These are phyloP conservation scores for Apiospora phragmitis DNA, from an alignment of 2,329 filamentous ascomycete species.

Conservation along the genomic window DNA sequence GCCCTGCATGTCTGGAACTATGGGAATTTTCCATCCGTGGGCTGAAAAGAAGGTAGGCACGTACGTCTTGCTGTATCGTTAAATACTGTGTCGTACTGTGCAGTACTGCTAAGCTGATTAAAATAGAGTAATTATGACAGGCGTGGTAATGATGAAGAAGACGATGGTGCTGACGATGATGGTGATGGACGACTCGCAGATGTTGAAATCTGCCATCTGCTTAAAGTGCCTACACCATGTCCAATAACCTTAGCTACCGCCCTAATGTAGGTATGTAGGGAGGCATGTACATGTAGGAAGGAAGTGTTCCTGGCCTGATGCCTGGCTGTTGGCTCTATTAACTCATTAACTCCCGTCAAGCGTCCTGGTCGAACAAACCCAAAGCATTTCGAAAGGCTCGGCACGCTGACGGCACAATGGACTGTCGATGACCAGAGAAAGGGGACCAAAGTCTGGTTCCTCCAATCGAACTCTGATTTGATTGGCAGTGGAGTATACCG, in stretches of 20 bases:
- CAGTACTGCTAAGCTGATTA: background rate
- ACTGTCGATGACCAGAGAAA: background rate
- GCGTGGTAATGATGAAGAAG: background rate
- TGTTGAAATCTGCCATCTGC: background rate
- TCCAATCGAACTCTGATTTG: constrained; percentile 6
- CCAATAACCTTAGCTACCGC: background rate
- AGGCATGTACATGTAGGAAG: background rate
- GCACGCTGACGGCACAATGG: constrained; percentile 6
- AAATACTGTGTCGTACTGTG: background rate
- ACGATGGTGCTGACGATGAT: background rate
- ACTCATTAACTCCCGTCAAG: constrained; percentile 6
- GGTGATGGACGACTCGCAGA: background rate
- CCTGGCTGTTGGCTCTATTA: constrained; percentile 5
- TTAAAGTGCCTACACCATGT: background rate
- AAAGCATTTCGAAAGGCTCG: constrained; percentile 5
- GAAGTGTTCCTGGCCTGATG: constrained; percentile 2
- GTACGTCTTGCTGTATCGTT: background rate
- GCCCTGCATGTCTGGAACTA: constrained; percentile 5
- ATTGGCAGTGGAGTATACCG: constrained; percentile 1
- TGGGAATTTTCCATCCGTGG: background rate
- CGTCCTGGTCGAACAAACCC: constrained; percentile 3
- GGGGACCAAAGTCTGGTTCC: background rate
- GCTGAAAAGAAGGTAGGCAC: background rate
- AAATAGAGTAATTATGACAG: background rate
- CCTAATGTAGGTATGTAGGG: background rate